A percentile compares a stretch with the other conserved stretches of the same genome.
These are phyloP conservation scores for Suhomyces canberraensis DNA, from an alignment of 805 yeast genomes.

Conservation along the genomic window DNA sequence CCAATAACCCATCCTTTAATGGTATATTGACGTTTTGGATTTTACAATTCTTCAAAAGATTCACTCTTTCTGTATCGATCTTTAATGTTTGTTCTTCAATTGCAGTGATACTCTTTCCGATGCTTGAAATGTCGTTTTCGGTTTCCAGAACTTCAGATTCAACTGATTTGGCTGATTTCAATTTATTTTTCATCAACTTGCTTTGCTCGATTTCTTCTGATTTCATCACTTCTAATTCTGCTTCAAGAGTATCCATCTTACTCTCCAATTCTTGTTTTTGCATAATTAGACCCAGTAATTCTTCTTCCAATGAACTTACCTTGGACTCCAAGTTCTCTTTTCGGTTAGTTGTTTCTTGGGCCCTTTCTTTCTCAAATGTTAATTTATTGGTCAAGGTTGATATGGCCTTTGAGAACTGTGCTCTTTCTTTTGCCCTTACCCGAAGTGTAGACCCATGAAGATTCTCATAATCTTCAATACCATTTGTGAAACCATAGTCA, in stretches of 20 bases:
- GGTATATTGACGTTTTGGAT: conserved; percentile 69
- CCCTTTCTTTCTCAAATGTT: conserved; percentile 61
- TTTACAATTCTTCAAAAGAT: conserved; percentile 67
- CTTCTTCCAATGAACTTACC: conserved; percentile 31
- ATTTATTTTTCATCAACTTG: conserved; percentile 14
- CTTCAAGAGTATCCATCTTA: conserved; percentile 23
- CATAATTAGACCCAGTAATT: conserved; percentile 26
- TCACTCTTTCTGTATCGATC: conserved; percentile 52
- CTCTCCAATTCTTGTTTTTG: conserved; percentile 29
- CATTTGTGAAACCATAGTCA: conserved; percentile 47
- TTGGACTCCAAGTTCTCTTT: conserved; percentile 42
- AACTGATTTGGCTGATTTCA: conserved; percentile 26
- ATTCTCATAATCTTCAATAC: conserved; percentile 66
- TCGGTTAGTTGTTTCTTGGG: conserved; percentile 48
- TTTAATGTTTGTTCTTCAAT: conserved; percentile 55
- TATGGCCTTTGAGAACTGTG: conserved; percentile 60
- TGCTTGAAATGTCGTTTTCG: conserved; percentile 26
- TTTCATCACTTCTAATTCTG: conserved; percentile 23
- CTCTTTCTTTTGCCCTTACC: conserved; percentile 56
- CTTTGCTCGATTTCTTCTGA: conserved; percentile 17
- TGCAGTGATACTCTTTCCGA: conserved; percentile 32
- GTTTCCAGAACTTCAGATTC: conserved; percentile 37
- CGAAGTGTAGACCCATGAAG: conserved; percentile 59
- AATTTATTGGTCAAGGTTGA: conserved; percentile 58
- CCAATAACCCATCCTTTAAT: conserved; percentile 55